These are phyloP conservation scores for Flaveria trinervia DNA, from an alignment of 129 eudicot species.

Conservation along the genomic window DNA sequence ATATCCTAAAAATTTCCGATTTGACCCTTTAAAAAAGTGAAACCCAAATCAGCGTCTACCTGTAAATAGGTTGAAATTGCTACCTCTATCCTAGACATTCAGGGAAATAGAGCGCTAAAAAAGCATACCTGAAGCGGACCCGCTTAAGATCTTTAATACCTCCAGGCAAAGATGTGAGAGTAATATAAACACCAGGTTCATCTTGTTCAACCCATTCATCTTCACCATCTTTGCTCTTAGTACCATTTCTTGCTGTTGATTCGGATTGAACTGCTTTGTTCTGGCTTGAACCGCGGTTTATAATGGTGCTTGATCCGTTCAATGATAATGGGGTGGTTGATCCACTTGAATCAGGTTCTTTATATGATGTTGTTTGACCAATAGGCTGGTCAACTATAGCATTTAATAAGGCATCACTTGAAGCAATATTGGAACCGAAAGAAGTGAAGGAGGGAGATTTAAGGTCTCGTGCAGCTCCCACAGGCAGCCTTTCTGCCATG, in stretches of 20 bases:
- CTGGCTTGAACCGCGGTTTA: slow-evolving; percentile 52
- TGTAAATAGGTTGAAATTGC: neutral
- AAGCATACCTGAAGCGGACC: slow-evolving; percentile 72
- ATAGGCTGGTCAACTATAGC: slow-evolving; percentile 50
- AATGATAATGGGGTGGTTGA: slow-evolving; percentile 45
- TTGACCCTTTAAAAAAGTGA: neutral
- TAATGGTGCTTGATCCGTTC: slow-evolving; percentile 52
- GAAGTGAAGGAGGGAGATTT: slow-evolving; percentile 64
- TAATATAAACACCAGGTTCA: slow-evolving; percentile 81
- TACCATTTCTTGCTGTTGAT: slow-evolving; percentile 59
- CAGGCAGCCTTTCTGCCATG: slow-evolving; percentile 95
- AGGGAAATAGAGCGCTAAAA: slow-evolving; percentile 14
- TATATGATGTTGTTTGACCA: slow-evolving; percentile 45
- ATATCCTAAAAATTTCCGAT: neutral
- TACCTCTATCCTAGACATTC: neutral
- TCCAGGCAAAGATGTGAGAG: slow-evolving; percentile 69
- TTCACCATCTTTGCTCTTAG: slow-evolving; percentile 59
- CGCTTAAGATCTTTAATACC: slow-evolving; percentile 75
- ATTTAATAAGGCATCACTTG: slow-evolving; percentile 48
- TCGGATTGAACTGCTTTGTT: slow-evolving; percentile 48
- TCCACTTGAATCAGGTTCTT: slow-evolving; percentile 56
- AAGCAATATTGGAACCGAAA: slow-evolving; percentile 43
- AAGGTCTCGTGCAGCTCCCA: slow-evolving; percentile 66
- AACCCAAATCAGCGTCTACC: slow-evolving; percentile 1
- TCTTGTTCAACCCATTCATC: slow-evolving; percentile 86